Conservation (phyloP, 2,329 filamentous ascomycete genomes). For the Cercospora beticola region DNA sequence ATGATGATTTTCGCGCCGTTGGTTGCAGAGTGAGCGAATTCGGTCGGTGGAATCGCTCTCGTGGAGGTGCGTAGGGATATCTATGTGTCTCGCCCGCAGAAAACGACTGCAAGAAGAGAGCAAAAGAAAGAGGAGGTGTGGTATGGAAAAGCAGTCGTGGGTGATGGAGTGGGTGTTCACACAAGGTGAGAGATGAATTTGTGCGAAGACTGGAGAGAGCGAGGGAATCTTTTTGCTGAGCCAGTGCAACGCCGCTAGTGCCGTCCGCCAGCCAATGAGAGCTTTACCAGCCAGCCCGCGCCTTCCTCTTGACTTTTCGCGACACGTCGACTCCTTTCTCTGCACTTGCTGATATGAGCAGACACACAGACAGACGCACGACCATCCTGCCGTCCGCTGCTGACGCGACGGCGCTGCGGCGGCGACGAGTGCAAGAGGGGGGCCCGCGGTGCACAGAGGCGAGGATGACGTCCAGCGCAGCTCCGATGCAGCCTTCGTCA, state of each 20-base stretch:
- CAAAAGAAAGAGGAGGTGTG: constrained; percentile 15
- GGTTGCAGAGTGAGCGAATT: constrained; percentile 31
- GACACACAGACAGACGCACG: background rate
- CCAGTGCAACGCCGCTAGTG: background rate
- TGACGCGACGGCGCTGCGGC: background rate
- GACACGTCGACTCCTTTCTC: background rate
- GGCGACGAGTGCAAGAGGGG: background rate
- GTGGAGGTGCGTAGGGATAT: constrained; percentile 8
- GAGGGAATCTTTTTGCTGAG: constrained; percentile 3
- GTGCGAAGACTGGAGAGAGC: background rate
- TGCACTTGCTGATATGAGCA: background rate
- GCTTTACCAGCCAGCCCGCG: background rate
- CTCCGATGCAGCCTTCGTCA: background rate
- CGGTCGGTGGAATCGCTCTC: constrained; percentile 28
- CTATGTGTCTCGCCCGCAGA: constrained; percentile 24
- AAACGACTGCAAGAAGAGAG: constrained; percentile 25
- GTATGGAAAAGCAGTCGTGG: constrained; percentile 8
- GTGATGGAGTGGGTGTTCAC: constrained; percentile 1
- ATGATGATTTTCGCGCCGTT: constrained; percentile 12
- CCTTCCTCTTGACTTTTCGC: background rate
- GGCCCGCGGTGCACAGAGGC: background rate
- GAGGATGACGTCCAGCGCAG: background rate
- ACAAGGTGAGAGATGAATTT: constrained; percentile 3
- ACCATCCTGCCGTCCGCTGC: background rate
- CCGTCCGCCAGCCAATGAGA: background rate